Base-by-base conservation (phyloP, 805 yeast species). In the Hanseniaspora taiwanica region DNA sequence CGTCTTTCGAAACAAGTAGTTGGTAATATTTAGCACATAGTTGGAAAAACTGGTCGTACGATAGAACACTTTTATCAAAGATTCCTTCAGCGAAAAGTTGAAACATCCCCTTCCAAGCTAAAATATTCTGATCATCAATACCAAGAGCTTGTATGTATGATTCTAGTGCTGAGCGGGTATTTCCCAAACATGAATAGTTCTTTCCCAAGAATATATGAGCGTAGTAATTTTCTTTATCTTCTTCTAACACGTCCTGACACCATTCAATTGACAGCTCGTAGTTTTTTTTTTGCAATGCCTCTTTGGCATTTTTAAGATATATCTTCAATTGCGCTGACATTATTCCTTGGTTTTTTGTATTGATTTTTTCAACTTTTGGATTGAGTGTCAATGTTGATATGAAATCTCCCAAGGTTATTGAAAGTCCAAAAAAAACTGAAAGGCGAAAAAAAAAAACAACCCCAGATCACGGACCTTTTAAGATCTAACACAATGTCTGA, bases 71-170 rank as follows among this genome's bases (percentile, higher is more conserved):
- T 13, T 17, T 14, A 16, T 31, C 34, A 16, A 16, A 31, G n/a
- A 25, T 12, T 6, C 20, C 20, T 4, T 14, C 27, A 31, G 47
- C 47, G 10, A 56, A 45, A 1, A 74, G 56, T 37, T 72, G 69
- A 43, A 76, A 59, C 44, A 78, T 65, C 1, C 97, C 97, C 51
- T 82, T 84, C 93, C 91, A 87, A 0, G 86, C 93, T 20, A 72
- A 55, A 1, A 75, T 46, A 38, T 78, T 73, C 2, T 63, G 62
- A 0, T 73, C 68, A 21, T 74, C 70, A 1, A 76, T 39, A 5
- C 54, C 49, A 2, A 74, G 68, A 0, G 86, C 86, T 17, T 50
- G 52, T 23, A 51, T 49, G 49, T 77, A 79, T 9, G 69, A 55
- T 20, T 46, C 46, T 10, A 59, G 46, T 0, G 83, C 78, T 3